These are phyloP conservation scores for Coprinopsis sp. DNA, from an alignment of 768 basidiomycete genomes.

Conservation along the genomic window DNA sequence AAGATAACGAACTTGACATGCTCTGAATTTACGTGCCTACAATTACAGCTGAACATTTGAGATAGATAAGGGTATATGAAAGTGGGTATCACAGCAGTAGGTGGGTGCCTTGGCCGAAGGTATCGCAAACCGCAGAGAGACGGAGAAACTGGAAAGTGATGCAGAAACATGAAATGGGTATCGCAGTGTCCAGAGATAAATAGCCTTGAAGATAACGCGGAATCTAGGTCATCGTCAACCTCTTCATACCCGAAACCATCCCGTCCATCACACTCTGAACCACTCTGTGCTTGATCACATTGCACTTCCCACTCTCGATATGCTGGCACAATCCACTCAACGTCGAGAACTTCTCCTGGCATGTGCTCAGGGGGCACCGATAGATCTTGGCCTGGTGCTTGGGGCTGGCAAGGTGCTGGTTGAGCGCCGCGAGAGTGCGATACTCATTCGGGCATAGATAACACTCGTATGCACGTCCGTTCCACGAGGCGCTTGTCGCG, in stretches of 20 bases:
- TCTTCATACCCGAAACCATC: conserved; percentile 5
- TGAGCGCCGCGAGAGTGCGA: conserved; percentile 39
- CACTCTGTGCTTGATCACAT: conserved; percentile 42
- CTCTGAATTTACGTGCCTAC: no score
- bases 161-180: background rate
- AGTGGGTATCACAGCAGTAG: no score
- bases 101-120: no score
- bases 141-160: no score
- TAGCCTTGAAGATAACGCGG: no score
- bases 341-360: conserved; percentile 39
- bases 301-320: conserved; percentile 60
- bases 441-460: conserved; percentile 51
- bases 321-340: conserved; percentile 62
- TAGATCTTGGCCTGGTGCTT: conserved; percentile 50
- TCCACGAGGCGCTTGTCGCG: conserved; percentile 37
- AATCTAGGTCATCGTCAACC: background rate
- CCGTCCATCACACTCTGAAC: conserved; percentile 25
- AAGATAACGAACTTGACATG: no score
- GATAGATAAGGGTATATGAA: no score
- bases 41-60: no score
- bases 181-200: no score
- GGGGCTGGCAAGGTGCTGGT: conserved; percentile 63
- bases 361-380: conserved; percentile 46
- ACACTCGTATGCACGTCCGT: conserved; percentile 53
- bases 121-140: no score